Evolutionary conservation across 164 flowering plant species (phyloP), one percentile per base, ranked within the genome.

Genomic region (Euptelea pleiosperma): DNA sequence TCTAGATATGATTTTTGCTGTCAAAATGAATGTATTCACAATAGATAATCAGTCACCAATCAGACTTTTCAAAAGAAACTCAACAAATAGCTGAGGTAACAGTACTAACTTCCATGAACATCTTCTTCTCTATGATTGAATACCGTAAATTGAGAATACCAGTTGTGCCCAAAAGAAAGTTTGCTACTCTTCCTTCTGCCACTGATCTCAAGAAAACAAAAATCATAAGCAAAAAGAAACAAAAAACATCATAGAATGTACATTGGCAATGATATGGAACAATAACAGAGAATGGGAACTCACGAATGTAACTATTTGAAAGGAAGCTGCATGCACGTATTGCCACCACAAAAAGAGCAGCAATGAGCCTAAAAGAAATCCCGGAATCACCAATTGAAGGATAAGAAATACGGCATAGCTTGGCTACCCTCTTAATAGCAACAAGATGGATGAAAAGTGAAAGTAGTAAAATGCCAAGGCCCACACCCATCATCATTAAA

Each of bases 161-260:
- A 71, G 82, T 77, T 56, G 99, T 82, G n/a, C 87, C 97, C 74
- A 89, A 77, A 61, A 91, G 87, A 82, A 82, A 94, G 65, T 36
- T 76, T 26, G 96, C 89, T 33, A 88, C 93, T 77, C 79, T 91
- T 48, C 97, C 97, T 84, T 94, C 97, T 70, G 85, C 83, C 82
- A 94, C 99, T 93, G 79, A 68, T 30, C 31, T 28, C 69, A 68
- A 57, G 29, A 44, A 28, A 44, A 18, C 15, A n/a, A 56, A 57
- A 50, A 33, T 21, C 33, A 35, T 36, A 52, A 41, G 35, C n/a
- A 52, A 35, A 55, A 22, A 55, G 21, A 51, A 15, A 47, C 6
- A 37, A 6, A 55, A 5, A 8, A 34, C 6, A 48, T 37, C 19
- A 46, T 25, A 18, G 34, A 33, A 26, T 36, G 28, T 33, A 40